Evolutionary conservation across 495 filamentous ascomycete species (phyloP).

Genomic region (Daldinia decipiens): DNA sequence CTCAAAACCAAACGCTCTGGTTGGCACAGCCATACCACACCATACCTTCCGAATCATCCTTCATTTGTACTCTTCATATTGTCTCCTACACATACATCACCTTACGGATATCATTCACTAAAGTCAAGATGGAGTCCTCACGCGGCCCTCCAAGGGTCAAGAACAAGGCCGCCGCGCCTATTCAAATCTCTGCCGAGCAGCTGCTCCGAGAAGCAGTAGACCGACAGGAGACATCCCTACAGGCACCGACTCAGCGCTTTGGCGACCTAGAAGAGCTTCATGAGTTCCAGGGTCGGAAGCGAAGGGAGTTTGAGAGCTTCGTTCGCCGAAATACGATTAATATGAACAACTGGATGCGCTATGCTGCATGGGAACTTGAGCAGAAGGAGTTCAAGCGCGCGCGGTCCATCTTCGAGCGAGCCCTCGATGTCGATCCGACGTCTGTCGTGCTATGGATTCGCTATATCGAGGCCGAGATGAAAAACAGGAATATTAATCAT

Average conservation of each 20-base stretch:
- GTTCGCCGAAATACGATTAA: constrained; percentile 93
- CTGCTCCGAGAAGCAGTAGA: constrained; percentile 98
- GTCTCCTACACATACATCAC: neutral
- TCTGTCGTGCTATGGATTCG: constrained; percentile 85
- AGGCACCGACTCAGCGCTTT: constrained; percentile 93
- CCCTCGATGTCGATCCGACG: constrained; percentile 89
- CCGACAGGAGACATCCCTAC: constrained; percentile 87
- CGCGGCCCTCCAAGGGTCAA: constrained; percentile 96
- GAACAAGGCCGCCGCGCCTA: constrained; percentile 89
- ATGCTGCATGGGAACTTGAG: constrained; percentile 96
- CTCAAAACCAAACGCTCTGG: constrained; percentile 9
- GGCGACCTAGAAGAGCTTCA: constrained; percentile 97
- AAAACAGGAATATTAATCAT: constrained; percentile 95
- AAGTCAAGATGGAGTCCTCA: constrained; percentile 82
- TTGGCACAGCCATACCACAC: constrained; percentile 16
- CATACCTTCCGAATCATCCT: constrained; percentile 3
- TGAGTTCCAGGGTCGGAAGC: constrained; percentile 94
- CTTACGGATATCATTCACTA: neutral
- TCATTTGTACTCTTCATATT: neutral
- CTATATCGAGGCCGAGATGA: constrained; percentile 97
- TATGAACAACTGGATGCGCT: constrained; percentile 99
- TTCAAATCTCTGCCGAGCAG: constrained; percentile 96
- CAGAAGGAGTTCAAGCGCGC: constrained; percentile 98
- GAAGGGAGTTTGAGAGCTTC: constrained; percentile 98
- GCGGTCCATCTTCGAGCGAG: constrained; percentile 94